Percentiles rank a stretch among this genome's conserved stretches.
These are phyloP conservation scores for Sclerotinia borealis DNA, from an alignment of 2,329 filamentous ascomycete genomes.

Conservation along the genomic window DNA sequence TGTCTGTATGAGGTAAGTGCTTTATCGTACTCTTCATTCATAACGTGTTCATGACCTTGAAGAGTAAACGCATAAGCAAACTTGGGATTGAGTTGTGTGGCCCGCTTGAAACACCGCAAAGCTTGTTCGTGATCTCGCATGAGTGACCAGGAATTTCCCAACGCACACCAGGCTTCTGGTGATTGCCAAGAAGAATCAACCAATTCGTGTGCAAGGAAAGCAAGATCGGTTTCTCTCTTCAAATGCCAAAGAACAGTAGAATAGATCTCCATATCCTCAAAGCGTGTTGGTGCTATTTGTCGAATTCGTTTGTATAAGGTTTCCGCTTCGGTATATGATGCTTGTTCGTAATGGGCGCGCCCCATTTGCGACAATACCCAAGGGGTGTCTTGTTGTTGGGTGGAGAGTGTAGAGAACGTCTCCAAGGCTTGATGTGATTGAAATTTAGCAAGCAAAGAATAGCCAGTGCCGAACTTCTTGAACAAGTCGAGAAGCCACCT, in stretches of 20 bases:
- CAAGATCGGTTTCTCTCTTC: slow-evolving; percentile 84
- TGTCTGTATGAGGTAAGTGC: slow-evolving; percentile 81
- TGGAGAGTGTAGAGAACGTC: slow-evolving; percentile 63
- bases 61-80: slow-evolving; percentile 96
- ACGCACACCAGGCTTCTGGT: slow-evolving; percentile 90
- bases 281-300: slow-evolving; percentile 69
- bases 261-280: slow-evolving; percentile 97
- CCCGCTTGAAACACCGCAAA: slow-evolving; percentile 87
- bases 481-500: slow-evolving; percentile 73
- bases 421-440: slow-evolving; percentile 72
- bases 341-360: slow-evolving; percentile 85
- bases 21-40: slow-evolving; percentile 96
- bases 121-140: slow-evolving; percentile 92
- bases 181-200: slow-evolving; percentile 82
- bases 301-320: slow-evolving; percentile 77
- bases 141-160: slow-evolving; percentile 92
- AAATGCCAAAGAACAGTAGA: slow-evolving; percentile 99
- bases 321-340: slow-evolving; percentile 78
- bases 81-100: slow-evolving; percentile 80
- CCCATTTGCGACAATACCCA: slow-evolving; percentile 92
- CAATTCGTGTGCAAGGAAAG: slow-evolving; percentile 85
- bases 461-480: slow-evolving; percentile 74
- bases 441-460: slow-evolving; percentile 72
- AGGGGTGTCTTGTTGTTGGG: slow-evolving; percentile 77
- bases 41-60: slow-evolving; percentile 91